Evolutionary conservation across 805 yeast genomes (phyloP).

Genomic region (Wickerhamomyces pijperi): DNA sequence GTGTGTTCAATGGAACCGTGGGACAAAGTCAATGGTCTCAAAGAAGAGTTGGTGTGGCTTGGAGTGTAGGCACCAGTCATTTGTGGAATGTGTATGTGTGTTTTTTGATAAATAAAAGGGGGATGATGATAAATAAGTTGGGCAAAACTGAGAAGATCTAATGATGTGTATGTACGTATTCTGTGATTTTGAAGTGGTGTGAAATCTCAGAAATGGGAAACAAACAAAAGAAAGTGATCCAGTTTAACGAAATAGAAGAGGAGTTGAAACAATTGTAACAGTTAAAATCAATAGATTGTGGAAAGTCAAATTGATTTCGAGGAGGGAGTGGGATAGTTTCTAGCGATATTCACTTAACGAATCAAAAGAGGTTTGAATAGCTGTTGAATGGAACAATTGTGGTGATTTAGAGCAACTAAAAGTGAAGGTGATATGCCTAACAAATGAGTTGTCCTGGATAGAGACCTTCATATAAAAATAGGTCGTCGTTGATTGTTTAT

Average conservation of each 20-base stretch:
- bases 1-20: conserved; percentile 88
- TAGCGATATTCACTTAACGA: background rate
- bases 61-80: conserved; percentile 20
- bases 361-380: background rate
- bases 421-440: background rate
- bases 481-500: background rate
- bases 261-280: too few species aligned
- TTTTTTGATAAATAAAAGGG: background rate
- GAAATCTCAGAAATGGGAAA: background rate
- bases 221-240: too few species aligned
- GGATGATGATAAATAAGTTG: too few species aligned
- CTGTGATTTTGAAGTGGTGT: background rate
- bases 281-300: background rate
- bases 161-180: too few species aligned
- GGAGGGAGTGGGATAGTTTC: background rate
- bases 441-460: background rate
- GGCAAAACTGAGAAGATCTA: background rate
- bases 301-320: background rate
- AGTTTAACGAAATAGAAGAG: too few species aligned
- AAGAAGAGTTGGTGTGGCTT: conserved; percentile 23
- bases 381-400: background rate
- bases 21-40: conserved; percentile 73
- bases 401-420: background rate
- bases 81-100: background rate
- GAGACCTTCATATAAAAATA: too few species aligned